Conservation (phyloP, 2,329 filamentous ascomycete genomes). For the Cladosporium oxysporum region DNA sequence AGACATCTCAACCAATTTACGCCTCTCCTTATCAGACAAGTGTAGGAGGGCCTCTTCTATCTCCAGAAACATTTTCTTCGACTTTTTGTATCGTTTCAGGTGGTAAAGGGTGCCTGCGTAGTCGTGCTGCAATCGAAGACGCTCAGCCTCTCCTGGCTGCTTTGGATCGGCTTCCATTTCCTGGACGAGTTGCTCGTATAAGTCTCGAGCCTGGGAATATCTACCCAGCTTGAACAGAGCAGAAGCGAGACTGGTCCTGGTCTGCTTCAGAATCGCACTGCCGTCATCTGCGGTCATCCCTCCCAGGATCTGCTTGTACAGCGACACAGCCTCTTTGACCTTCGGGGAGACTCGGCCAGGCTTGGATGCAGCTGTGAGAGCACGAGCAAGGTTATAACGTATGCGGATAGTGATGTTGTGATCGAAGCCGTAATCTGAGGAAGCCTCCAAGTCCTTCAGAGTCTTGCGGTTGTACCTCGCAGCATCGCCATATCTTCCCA, state of each 20-base stretch:
- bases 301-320: background rate
- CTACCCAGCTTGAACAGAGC: background rate
- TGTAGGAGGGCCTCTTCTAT: background rate
- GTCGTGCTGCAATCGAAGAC: background rate
- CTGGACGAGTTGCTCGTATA: background rate
- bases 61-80: background rate
- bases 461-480: background rate
- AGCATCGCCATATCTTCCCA: background rate
- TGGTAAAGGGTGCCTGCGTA: background rate
- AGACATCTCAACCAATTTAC: background rate
- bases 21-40: background rate
- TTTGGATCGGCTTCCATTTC: background rate
- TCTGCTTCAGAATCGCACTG: background rate
- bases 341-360: background rate
- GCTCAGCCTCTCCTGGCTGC: no score
- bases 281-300: background rate
- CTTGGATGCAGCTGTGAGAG: background rate
- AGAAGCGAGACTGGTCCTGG: background rate
- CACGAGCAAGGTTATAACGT: conserved; percentile 1
- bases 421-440: background rate
- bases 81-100: background rate
- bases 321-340: background rate
- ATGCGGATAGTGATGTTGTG: background rate
- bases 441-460: background rate
- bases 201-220: background rate